Conservation (phyloP, 441 rosid species). For the Gossypium davidsonii region DNA sequence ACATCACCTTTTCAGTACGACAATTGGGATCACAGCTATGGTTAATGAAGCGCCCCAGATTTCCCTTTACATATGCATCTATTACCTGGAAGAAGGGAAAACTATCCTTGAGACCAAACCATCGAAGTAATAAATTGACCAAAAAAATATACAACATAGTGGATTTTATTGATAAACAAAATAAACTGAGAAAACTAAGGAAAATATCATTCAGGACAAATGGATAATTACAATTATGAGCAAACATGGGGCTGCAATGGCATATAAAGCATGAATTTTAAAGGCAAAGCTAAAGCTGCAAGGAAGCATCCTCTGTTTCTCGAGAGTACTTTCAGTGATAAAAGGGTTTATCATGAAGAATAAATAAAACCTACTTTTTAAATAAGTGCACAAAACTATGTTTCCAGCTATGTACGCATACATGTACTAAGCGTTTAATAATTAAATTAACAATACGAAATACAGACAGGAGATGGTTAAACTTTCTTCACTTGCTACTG, state of each 20-base stretch:
- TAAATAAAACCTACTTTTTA: neutral
- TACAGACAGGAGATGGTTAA: neutral
- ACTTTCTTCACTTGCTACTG: neutral
- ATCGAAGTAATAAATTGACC: conserved; percentile 16
- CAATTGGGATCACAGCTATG: conserved; percentile 99
- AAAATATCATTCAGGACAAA: neutral
- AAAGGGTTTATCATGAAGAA: conserved; percentile 1
- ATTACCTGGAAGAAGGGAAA: conserved; percentile 59
- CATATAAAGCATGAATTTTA: neutral
- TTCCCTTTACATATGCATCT: conserved; percentile 93
- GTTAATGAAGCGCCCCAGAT: conserved; percentile 95
- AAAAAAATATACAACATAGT: neutral
- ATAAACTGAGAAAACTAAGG: neutral
- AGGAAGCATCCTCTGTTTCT: neutral
- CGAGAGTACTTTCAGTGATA: neutral
- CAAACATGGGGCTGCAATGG: neutral
- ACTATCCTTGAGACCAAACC: neutral
- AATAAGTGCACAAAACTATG: neutral
- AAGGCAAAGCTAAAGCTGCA: neutral
- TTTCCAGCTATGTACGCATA: neutral
- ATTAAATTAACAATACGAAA: neutral
- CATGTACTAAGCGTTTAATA: neutral
- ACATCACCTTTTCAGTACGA: conserved; percentile 80
- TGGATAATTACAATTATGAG: neutral
- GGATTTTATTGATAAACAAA: neutral